Base-by-base conservation (phyloP, 345 rosid species). In the Zanthoxylum bungeanum region DNA sequence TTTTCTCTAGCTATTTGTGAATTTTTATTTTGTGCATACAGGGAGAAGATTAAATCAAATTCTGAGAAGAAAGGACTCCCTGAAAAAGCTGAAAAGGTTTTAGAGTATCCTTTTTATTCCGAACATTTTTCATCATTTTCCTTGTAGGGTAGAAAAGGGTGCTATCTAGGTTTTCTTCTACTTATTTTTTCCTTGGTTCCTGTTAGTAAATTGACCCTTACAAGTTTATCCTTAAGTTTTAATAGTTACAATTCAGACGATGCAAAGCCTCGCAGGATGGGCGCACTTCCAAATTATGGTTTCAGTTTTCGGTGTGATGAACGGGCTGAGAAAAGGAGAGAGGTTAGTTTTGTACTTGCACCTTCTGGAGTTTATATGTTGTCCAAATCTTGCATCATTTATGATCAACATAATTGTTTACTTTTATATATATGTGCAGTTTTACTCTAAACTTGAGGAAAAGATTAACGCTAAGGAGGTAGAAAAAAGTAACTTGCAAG, bases 291-390 rank as follows among this genome's bases (percentile, higher is more conserved):
- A 62, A 93, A 88, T 62, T 96, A 96, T 66, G 98, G 99, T 40
- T 96, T 96, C 88, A 96, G 97, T 77, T 96, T 96, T 71, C 90
- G 78, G 84, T 96, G 99, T 77, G 93, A 87, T 79, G 96, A 93
- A 81, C 90, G 99, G 42, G 99, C 99, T 77, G 99, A 96, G 78
- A 96, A 89, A 86, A 87, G 99, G 73, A 93, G 68, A 84, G 99
- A 96, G 98, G 99, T n/a, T 96, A 21, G 86, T 64, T 57, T 79
- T 75, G 7, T 49, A 7, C 60, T 80, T 58, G 52, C 37, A 49
- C 62, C 66, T 53, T 75, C 2, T 27, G 17, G 64, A 47, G 59
- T 40, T 25, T 33, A 55, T 62, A 47, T 66, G 42, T 70, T 55
- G 53, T 36, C 60, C 63, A 16, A 34, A 60, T 55, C 47, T 30